Percentiles rank a stretch among this genome's conserved stretches.
Evolutionary conservation across 1,284 basidiomycete genomes (phyloP).

Genomic region (Neonothopanus nambi): DNA sequence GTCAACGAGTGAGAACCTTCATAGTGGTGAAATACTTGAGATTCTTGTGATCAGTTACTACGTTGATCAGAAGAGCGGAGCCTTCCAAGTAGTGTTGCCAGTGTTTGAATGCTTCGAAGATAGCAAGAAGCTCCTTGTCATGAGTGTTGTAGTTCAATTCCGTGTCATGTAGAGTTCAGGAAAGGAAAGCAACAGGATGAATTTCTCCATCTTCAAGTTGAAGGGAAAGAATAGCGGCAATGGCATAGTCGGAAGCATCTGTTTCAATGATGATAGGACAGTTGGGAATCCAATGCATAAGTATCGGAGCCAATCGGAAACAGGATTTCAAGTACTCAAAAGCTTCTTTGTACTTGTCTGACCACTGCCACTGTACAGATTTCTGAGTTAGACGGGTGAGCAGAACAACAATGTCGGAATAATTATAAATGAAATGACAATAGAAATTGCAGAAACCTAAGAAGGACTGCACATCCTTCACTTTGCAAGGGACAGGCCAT

Average conservation of each 20-base stretch:
- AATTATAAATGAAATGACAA: constrained; percentile 1
- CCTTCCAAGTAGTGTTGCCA: constrained; percentile 7
- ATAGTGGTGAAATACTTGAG: constrained; percentile 8
- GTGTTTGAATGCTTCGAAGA: not conserved
- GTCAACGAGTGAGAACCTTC: not conserved
- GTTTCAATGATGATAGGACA: constrained; percentile 35
- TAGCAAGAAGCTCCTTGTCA: not conserved
- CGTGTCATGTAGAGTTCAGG: not conserved
- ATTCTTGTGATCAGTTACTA: constrained; percentile 13
- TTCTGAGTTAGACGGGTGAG: constrained; percentile 32
- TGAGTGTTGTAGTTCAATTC: constrained; percentile 7
- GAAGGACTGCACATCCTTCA: constrained; percentile 14
- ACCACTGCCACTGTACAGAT: constrained; percentile 23
- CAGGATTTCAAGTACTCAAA: not conserved
- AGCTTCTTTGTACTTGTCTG: not conserved
- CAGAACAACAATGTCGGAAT: constrained; percentile 18
- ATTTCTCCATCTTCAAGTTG: constrained; percentile 1
- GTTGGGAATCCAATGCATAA: not conserved
- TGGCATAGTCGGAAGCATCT: constrained; percentile 3
- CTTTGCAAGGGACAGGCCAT: constrained; percentile 1
- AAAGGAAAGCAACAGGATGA: constrained; percentile 7
- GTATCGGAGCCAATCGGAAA: too few relatives aligned
- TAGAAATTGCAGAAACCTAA: constrained; percentile 6
- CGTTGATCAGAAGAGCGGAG: not conserved
- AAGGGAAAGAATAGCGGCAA: not conserved